These are phyloP conservation scores for Eremochloa ophiuroides DNA, from an alignment of 176 grass and related monocot genomes.

Conservation along the genomic window DNA sequence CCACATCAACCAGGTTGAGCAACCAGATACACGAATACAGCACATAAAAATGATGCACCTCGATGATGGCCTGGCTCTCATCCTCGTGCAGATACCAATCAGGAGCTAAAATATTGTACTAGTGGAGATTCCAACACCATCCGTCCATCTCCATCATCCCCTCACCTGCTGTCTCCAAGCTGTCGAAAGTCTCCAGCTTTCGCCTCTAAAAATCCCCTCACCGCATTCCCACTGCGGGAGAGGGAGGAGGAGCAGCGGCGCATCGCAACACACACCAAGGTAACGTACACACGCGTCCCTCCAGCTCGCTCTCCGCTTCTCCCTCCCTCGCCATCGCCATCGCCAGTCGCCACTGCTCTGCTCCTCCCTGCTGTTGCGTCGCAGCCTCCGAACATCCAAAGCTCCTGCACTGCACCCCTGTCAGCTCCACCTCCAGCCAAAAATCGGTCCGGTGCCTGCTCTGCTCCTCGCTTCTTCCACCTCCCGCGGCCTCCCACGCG, in stretches of 20 bases:
- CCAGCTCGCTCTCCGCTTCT: neutral
- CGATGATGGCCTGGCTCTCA: too few relatives aligned
- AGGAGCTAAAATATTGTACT: neutral
- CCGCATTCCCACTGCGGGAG: neutral
- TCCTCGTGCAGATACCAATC: neutral
- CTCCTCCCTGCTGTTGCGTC: neutral
- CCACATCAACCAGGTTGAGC: too few relatives aligned
- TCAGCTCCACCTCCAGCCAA: constrained; percentile 35
- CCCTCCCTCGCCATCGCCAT: neutral
- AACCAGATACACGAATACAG: too few relatives aligned
- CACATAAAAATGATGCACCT: too few relatives aligned
- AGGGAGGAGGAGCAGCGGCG: neutral
- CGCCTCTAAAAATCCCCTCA: neutral
- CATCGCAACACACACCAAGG: constrained; percentile 24
- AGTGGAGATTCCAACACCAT: constrained; percentile 29
- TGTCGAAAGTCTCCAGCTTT: constrained; percentile 17
- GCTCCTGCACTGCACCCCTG: constrained; percentile 15
- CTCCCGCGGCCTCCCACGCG: constrained; percentile 28
- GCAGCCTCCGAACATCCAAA: constrained; percentile 15
- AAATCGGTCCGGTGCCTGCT: neutral
- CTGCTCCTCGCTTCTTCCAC: too few relatives aligned
- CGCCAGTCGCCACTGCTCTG: neutral
- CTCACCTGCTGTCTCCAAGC: constrained; percentile 37
- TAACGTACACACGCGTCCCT: neutral
- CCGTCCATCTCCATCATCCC: neutral